phyloP scores from a whole-genome alignment of 2,329 filamentous ascomycete species.

The Rasamsonia emersonii region DNA sequence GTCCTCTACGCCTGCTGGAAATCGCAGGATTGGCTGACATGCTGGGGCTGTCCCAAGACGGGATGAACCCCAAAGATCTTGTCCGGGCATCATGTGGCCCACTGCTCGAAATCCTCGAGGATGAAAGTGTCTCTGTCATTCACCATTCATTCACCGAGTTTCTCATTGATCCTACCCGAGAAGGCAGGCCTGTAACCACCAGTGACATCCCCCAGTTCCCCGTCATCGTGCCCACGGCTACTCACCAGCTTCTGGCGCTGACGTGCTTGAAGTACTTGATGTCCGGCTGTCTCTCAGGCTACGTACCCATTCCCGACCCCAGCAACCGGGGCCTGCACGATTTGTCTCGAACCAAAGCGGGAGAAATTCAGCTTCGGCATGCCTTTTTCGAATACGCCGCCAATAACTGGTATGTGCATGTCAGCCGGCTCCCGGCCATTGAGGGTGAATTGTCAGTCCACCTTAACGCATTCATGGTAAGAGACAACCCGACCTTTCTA shows the following conservation, averaged over 20 bases:
- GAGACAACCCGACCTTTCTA: slow-evolving; percentile 1
- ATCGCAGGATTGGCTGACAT: background rate
- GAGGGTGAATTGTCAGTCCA: slow-evolving; percentile 3
- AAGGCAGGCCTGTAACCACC: slow-evolving; percentile 1
- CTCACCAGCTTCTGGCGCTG: slow-evolving; percentile 6
- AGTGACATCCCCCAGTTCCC: background rate
- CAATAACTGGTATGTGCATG: slow-evolving; percentile 4
- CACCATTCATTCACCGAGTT: slow-evolving; percentile 45
- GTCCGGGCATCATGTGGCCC: slow-evolving; percentile 32
- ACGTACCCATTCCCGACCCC: too few relatives aligned
- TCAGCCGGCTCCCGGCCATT: slow-evolving; percentile 1
- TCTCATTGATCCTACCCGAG: slow-evolving; percentile 15
- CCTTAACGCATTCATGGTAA: slow-evolving; percentile 3
- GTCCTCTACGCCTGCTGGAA: background rate
- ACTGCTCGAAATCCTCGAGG: slow-evolving; percentile 37
- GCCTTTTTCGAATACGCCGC: slow-evolving; percentile 6
- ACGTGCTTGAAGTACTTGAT: slow-evolving; percentile 5
- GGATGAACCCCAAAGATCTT: slow-evolving; percentile 11
- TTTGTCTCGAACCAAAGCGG: background rate
- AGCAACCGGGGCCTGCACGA: background rate
- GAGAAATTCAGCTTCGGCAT: slow-evolving; percentile 1
- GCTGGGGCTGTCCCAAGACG: background rate
- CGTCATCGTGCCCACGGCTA: slow-evolving; percentile 3
- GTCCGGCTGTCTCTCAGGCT: slow-evolving; percentile 1
- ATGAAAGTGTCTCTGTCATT: slow-evolving; percentile 38